Percentiles rank a stretch among this genome's conserved stretches.
These are phyloP conservation scores for Debaryomyces robertsiae DNA, from an alignment of 1,139 yeast genomes.

Conservation along the genomic window DNA sequence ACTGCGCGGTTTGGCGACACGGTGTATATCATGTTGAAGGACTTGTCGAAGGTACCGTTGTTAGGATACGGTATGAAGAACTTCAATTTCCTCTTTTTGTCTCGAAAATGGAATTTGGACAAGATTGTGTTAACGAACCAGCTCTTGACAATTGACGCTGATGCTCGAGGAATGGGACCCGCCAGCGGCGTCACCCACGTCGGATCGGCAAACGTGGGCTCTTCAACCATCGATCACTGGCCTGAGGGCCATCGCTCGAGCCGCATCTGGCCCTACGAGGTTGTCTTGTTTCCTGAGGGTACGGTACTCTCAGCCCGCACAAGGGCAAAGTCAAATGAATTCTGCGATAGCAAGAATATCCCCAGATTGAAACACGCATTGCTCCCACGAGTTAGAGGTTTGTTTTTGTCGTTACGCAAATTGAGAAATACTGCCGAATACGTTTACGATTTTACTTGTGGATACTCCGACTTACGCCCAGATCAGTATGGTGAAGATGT, in stretches of 20 bases:
- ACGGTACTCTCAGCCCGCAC: conserved; percentile 80
- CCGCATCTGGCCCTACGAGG: conserved; percentile 48
- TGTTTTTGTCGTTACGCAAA: conserved; percentile 64
- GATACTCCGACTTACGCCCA: conserved; percentile 67
- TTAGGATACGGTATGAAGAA: conserved; percentile 87
- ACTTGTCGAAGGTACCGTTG: conserved; percentile 71
- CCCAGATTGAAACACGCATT: conserved; percentile 62
- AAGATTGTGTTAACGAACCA: conserved; percentile 58
- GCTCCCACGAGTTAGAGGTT: conserved; percentile 81
- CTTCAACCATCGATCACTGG: conserved; percentile 33
- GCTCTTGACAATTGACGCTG: conserved; percentile 57
- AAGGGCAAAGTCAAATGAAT: conserved; percentile 55
- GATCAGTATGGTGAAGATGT: conserved; percentile 77
- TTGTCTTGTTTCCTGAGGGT: conserved; percentile 91
- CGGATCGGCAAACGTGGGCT: conserved; percentile 25
- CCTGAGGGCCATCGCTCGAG: conserved; percentile 37
- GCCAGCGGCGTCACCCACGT: conserved; percentile 47
- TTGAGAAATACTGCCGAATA: conserved; percentile 62
- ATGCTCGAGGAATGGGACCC: conserved; percentile 54
- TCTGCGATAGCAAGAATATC: conserved; percentile 52
- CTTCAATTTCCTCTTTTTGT: conserved; percentile 75
- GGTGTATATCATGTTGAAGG: conserved; percentile 77
- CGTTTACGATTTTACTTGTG: conserved; percentile 83
- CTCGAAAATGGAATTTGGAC: conserved; percentile 85
- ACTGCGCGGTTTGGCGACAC: conserved; percentile 65